phyloP scores from a whole-genome alignment of 1,284 basidiomycete species.

The Cutaneotrichosporon sp. region DNA sequence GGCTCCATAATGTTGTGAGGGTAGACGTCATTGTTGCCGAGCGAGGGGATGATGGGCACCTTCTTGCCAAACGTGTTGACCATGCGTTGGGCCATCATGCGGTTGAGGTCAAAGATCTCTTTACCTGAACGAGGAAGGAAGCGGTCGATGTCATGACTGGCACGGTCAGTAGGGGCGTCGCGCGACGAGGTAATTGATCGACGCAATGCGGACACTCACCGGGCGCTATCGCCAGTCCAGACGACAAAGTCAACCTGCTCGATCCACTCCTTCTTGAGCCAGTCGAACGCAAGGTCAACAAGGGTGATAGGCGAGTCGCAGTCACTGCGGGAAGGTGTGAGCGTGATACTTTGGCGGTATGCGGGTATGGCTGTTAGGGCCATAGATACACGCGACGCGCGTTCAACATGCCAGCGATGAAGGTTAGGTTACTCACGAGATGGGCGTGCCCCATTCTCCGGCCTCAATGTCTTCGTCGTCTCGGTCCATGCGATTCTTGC shows the following conservation, averaged over 20 bases:
- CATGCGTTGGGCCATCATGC: slow-evolving; percentile 69
- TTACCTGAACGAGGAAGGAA: slow-evolving; percentile 71
- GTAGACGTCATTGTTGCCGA: slow-evolving; percentile 90
- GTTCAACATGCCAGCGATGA: neutral
- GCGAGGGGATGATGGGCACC: slow-evolving; percentile 77
- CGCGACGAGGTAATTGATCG: slow-evolving; percentile 8
- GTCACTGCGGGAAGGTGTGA: slow-evolving; percentile 58
- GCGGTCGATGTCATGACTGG: slow-evolving; percentile 83
- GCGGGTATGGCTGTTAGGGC: neutral
- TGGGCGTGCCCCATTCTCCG: neutral
- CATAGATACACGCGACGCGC: neutral
- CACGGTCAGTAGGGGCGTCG: slow-evolving; percentile 13
- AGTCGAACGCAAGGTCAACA: slow-evolving; percentile 77
- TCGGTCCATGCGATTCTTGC: slow-evolving; percentile 20
- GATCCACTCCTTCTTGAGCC: slow-evolving; percentile 74
- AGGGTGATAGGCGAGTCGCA: slow-evolving; percentile 81
- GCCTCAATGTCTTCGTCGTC: slow-evolving; percentile 20
- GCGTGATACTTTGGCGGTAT: neutral
- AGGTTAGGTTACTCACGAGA: slow-evolving; percentile 7
- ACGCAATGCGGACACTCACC: slow-evolving; percentile 55
- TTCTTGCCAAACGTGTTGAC: slow-evolving; percentile 66
- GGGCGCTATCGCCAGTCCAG: slow-evolving; percentile 90
- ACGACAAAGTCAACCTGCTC: slow-evolving; percentile 86
- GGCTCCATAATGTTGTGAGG: slow-evolving; percentile 62
- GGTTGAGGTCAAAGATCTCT: slow-evolving; percentile 79